Conservation (phyloP, 176 grass and related monocot species). For the Ensete glaucum region DNA sequence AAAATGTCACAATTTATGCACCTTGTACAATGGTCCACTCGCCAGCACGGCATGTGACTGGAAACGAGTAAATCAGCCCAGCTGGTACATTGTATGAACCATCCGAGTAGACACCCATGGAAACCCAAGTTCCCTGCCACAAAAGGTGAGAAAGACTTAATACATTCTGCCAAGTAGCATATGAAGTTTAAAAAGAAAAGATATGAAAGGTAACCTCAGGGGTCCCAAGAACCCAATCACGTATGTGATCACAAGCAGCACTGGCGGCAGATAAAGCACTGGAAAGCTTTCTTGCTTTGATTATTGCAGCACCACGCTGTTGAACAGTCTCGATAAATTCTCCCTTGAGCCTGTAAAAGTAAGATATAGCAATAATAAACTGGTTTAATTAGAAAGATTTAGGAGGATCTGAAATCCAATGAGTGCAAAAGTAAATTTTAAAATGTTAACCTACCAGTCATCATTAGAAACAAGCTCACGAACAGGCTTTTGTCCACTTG, state of each 20-base stretch:
- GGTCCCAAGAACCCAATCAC: constrained; percentile 90
- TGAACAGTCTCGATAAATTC: constrained; percentile 79
- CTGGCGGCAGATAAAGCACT: constrained; percentile 95
- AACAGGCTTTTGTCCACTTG: constrained; percentile 64
- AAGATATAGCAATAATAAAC: background rate
- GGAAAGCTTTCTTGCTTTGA: constrained; percentile 91
- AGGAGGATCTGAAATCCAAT: background rate
- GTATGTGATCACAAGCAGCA: constrained; percentile 95
- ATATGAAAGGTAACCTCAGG: constrained; percentile 47
- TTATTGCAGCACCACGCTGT: constrained; percentile 92
- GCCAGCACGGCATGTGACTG: constrained; percentile 63
- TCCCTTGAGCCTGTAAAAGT: constrained; percentile 46
- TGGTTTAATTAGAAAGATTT: too few relatives aligned
- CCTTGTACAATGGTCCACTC: constrained; percentile 95
- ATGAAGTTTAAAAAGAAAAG: background rate
- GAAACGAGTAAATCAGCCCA: constrained; percentile 94
- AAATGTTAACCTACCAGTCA: constrained; percentile 44
- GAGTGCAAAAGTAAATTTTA: background rate
- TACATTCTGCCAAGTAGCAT: background rate
- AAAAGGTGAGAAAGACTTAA: background rate
- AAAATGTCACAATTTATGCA: constrained; percentile 8
- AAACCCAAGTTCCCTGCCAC: constrained; percentile 77
- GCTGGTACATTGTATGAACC: constrained; percentile 88
- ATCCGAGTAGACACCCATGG: constrained; percentile 95
- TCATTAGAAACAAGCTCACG: constrained; percentile 65